These are phyloP conservation scores for Stylosanthes scabra DNA, from an alignment of 331 rosid genomes.

Conservation along the genomic window DNA sequence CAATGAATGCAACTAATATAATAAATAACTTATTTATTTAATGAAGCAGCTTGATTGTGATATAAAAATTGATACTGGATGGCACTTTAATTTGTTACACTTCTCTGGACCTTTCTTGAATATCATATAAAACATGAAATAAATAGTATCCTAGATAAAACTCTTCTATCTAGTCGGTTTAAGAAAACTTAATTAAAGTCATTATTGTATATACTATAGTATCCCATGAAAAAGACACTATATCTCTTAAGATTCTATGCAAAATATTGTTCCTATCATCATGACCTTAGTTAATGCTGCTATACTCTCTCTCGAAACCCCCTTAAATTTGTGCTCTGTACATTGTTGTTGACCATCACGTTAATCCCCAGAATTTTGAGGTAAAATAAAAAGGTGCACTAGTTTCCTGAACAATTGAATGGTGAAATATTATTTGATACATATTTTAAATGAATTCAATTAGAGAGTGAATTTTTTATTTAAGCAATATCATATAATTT, in stretches of 20 bases:
- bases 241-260: slow-evolving; percentile 8
- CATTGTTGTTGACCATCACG: slow-evolving; percentile 4
- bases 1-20: slow-evolving; percentile 1
- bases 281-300: background rate
- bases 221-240: slow-evolving; percentile 21
- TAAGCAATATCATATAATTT: too few relatives aligned
- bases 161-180: slow-evolving; percentile 28
- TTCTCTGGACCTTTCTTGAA: slow-evolving; percentile 36
- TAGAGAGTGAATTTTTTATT: too few relatives aligned
- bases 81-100: background rate
- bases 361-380: background rate
- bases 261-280: slow-evolving; percentile 22
- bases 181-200: slow-evolving; percentile 7
- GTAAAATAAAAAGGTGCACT: background rate
- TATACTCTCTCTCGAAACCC: slow-evolving; percentile 6
- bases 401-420: background rate
- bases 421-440: background rate
- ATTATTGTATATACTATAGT: background rate
- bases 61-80: background rate
- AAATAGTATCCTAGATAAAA: background rate
- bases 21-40: background rate
- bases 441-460: too few relatives aligned
- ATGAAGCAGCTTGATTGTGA: background rate
- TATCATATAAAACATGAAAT: background rate
- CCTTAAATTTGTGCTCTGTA: background rate